Percentiles rank a stretch among this genome's conserved stretches.
These are phyloP conservation scores for Claviceps digitariae DNA, from an alignment of 2,329 filamentous ascomycete species.

Conservation along the genomic window DNA sequence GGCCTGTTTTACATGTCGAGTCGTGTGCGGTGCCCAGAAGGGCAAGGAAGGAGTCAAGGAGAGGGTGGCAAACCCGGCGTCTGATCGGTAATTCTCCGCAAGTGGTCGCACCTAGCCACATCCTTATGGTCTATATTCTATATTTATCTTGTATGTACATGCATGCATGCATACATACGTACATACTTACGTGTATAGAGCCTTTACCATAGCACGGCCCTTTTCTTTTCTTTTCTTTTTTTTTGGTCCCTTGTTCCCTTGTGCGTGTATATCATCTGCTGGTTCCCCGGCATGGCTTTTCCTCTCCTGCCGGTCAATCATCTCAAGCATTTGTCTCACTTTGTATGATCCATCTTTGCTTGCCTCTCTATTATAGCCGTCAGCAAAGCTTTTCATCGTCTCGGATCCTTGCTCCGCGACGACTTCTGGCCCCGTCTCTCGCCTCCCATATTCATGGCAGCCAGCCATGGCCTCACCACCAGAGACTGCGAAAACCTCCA, in stretches of 20 bases:
- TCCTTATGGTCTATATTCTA: not conserved
- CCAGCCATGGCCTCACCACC: constrained; percentile 13
- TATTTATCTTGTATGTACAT: not conserved
- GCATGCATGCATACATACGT: no score
- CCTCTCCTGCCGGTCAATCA: not conserved
- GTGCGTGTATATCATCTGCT: not conserved
- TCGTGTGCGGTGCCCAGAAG: not conserved
- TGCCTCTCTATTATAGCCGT: not conserved
- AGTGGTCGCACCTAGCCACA: not conserved
- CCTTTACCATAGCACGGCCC: not conserved
- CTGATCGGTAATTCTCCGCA: not conserved
- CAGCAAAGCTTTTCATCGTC: not conserved
- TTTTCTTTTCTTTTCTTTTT: not conserved
- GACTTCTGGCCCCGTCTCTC: not conserved
- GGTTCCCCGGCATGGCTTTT: not conserved
- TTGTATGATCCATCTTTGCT: not conserved
- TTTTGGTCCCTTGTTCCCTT: not conserved
- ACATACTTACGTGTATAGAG: no score
- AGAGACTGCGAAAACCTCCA: constrained; percentile 14
- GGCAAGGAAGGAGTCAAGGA: not conserved
- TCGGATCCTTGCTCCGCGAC: not conserved
- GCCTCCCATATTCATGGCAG: not conserved
- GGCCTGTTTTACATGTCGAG: no score
- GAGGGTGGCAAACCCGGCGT: not conserved
- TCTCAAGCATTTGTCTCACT: not conserved